Evolutionary conservation across 116 monocot species (phyloP).

Genomic region (Dioscorea cayenensis): DNA sequence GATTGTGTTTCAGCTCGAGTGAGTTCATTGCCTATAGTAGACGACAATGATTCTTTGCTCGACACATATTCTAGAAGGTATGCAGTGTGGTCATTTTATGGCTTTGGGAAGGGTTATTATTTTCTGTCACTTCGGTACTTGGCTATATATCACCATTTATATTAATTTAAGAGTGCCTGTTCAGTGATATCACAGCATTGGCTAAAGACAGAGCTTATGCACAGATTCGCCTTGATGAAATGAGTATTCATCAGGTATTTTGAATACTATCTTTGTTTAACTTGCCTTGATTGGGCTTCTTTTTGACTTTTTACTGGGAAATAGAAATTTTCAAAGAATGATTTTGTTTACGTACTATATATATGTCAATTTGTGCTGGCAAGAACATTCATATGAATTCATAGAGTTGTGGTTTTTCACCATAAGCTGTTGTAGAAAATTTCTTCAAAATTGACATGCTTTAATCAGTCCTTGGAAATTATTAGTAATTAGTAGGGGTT

Average conservation of each 20-base stretch:
- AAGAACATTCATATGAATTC: too few relatives aligned
- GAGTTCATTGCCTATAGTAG: constrained; percentile 92
- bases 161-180: background rate
- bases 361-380: too few relatives aligned
- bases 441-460: too few relatives aligned
- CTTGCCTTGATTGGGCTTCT: background rate
- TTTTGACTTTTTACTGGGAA: background rate
- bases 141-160: background rate
- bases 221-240: constrained; percentile 87
- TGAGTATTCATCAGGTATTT: constrained; percentile 83
- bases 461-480: too few relatives aligned
- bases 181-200: constrained; percentile 95
- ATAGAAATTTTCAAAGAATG: background rate
- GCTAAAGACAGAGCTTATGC: constrained; percentile 94
- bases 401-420: too few relatives aligned
- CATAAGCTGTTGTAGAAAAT: too few relatives aligned
- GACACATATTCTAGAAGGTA: constrained; percentile 96
- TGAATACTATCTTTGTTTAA: background rate
- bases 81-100: background rate
- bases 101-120: background rate
- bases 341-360: too few relatives aligned
- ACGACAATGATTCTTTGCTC: constrained; percentile 81
- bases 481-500: too few relatives aligned
- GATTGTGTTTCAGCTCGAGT: constrained; percentile 39
- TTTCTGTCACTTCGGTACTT: background rate